Conservation (phyloP, 1,284 basidiomycete genomes). For the Termitomyces sp. region DNA sequence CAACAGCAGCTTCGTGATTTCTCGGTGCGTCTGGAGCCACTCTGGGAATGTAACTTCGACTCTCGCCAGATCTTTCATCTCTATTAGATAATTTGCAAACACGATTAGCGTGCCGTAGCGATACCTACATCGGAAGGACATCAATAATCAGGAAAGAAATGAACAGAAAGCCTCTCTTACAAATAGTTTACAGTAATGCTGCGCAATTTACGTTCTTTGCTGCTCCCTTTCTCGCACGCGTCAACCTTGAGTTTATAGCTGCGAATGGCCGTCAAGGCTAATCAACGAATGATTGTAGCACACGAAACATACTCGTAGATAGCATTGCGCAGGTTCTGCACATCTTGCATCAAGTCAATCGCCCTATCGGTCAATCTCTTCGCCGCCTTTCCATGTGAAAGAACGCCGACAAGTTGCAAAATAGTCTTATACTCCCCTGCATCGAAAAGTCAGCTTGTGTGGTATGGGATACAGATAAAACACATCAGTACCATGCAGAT, state of each 20-base stretch:
- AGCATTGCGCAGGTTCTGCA: constrained; percentile 89
- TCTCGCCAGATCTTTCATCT: constrained; percentile 50
- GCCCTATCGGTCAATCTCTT: constrained; percentile 88
- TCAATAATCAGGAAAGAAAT: constrained; percentile 10
- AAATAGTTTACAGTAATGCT: constrained; percentile 82
- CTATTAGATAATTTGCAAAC: constrained; percentile 93
- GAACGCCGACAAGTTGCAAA: constrained; percentile 86
- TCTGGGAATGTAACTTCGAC: constrained; percentile 62
- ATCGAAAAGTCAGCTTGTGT: constrained; percentile 1
- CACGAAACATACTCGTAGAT: constrained; percentile 71
- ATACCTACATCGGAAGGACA: constrained; percentile 39
- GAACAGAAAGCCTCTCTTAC: constrained; percentile 39
- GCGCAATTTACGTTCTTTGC: constrained; percentile 71
- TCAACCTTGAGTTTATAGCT: constrained; percentile 91
- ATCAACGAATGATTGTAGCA: background rate
- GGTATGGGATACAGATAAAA: background rate
- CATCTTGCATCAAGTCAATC: constrained; percentile 88
- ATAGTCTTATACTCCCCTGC: constrained; percentile 96
- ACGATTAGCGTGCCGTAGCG: constrained; percentile 93
- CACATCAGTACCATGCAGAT: constrained; percentile 63
- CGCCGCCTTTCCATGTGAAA: constrained; percentile 87
- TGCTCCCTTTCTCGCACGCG: constrained; percentile 72
- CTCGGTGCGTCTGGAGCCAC: constrained; percentile 80
- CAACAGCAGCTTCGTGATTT: constrained; percentile 77
- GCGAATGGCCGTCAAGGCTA: background rate